Percentiles rank a stretch among this genome's conserved stretches.
Conservation (phyloP, 768 basidiomycete species). For the Boletus eberwhitei region DNA sequence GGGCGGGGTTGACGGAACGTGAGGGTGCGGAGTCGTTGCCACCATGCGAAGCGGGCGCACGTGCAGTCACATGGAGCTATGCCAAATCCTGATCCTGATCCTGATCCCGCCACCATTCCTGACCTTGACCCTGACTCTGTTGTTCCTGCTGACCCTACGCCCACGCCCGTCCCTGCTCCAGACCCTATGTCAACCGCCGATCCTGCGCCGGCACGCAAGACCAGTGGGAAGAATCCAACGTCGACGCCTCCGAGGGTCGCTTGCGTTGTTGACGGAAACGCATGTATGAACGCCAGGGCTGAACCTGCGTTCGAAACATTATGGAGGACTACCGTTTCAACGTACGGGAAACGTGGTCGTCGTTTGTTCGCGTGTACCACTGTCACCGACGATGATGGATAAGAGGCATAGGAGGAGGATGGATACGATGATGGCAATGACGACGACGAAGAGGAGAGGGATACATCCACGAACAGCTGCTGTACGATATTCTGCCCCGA, state of each 20-base stretch:
- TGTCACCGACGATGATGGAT: not conserved
- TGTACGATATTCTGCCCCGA: slow-evolving; percentile 27
- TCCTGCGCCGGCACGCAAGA: slow-evolving; percentile 10
- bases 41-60: slow-evolving; percentile 9
- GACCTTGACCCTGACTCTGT: not conserved
- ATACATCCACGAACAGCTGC: slow-evolving; percentile 20
- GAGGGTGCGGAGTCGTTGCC: slow-evolving; percentile 20
- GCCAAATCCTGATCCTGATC: not conserved
- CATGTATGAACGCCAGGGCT: slow-evolving; percentile 24
- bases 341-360: slow-evolving; percentile 25
- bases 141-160: not conserved
- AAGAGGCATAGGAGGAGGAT: not conserved
- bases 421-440: not conserved
- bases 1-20: slow-evolving; percentile 22
- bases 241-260: slow-evolving; percentile 27
- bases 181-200: not conserved
- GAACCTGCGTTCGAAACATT: slow-evolving; percentile 24
- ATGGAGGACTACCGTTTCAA: slow-evolving; percentile 26
- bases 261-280: slow-evolving; percentile 22
- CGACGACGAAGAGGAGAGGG: not conserved
- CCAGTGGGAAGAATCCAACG: slow-evolving; percentile 22
- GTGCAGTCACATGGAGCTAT: not conserved
- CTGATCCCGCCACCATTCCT: not conserved
- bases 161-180: not conserved
- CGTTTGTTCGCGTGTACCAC: slow-evolving; percentile 7